Evolutionary conservation across 2,329 filamentous ascomycete genomes (phyloP), one percentile per base, ranked within the genome.

Genomic region (Pestalotiopsis sp.): DNA sequence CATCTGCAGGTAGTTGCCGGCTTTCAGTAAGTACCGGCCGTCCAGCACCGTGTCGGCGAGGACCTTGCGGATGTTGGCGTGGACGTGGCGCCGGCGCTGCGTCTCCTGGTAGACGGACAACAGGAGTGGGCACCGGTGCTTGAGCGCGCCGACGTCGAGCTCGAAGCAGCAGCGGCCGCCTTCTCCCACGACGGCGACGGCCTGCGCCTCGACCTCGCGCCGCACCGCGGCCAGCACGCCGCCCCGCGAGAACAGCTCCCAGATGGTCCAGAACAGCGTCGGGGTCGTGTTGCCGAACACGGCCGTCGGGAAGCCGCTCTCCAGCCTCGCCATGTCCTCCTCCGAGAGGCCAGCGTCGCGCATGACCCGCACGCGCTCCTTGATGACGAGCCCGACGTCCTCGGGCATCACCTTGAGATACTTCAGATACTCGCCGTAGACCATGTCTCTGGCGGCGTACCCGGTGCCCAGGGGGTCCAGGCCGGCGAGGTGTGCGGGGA

Each of bases 261-360:
- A 80, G 0, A 86, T 52, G 2, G 81, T 67, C 84, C 84, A 86
- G 72, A 85, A 86, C 2, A 75, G 74, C 1, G 82, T 77, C 0
- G 81, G 80, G 13, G 78, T 73, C 0, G 82, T 82, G 71, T 86
- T 86, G 3, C 82, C 73, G 39, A 82, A 69, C 0, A 76, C 83
- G 17, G 66, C 61, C 56, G 36, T 31, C 23, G 38, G n/a, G 27
- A 68, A 64, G 12, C n/a, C 41, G 41, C 59, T 20, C 60, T 68
- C 45, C 45, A 68, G 64, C 39, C 20, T 27, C 4, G 56, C 27
- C 7, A 64, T 39, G 41, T 68, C 66, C 25, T 63, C 20, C 49
- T 59, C 66, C 7, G 23, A 12, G 17, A 68, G 23, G 20, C 66
- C 66, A 7, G 27, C 66, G 20, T 68, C 66, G 25, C 60, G 59